Evolutionary conservation across 257 asterid genomes (phyloP), one percentile per base, ranked within the genome.

Genomic region (Cinchona pubescens): DNA sequence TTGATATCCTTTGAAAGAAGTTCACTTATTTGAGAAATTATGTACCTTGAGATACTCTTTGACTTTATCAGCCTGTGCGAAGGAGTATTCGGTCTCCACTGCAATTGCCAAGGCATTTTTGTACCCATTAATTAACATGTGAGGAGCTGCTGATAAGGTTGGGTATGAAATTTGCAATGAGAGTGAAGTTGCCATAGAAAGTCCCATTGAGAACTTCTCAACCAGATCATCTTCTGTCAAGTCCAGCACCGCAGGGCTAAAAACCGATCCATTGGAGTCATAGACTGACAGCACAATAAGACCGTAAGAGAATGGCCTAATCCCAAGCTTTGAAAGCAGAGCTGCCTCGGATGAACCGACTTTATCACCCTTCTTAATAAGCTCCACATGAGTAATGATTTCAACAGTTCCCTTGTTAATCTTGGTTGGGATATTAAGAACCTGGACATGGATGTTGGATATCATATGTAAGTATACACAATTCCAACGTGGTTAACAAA

Each of bases 271-370:
- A 23, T 68, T 74, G 35, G n/a, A n/a, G n/a, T 79, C 75, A 30
- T 45, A 79, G 11, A 79, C 79, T 18, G 67, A 73, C 45, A 5
- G 49, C 9, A 79, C 71, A 16, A 78, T 15, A 25, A 72, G 82
- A 53, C 82, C 82, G n/a, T 72, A 78, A 32, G 82, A 78, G 77
- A 79, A 79, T 49, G 79, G 79, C 65, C 75, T 56, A 7, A 79
- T 67, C n/a, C 75, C 79, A 27, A 79, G 82, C 32, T 73, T 74
- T 6, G 82, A 38, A 6, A 72, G 82, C 46, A 79, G 67, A 40
- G 82, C 75, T 30, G 79, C 67, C 40, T 79, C 79, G 21, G 82
- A 79, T 15, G 78, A 79, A 40, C 79, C 79, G 67, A 73, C 79
- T 74, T 67, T 79, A 4, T 73, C 79, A 9, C 82, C 82, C 65